Conservation (phyloP, 2,329 filamentous ascomycete species). For the Endoconidiophora laricicola region DNA sequence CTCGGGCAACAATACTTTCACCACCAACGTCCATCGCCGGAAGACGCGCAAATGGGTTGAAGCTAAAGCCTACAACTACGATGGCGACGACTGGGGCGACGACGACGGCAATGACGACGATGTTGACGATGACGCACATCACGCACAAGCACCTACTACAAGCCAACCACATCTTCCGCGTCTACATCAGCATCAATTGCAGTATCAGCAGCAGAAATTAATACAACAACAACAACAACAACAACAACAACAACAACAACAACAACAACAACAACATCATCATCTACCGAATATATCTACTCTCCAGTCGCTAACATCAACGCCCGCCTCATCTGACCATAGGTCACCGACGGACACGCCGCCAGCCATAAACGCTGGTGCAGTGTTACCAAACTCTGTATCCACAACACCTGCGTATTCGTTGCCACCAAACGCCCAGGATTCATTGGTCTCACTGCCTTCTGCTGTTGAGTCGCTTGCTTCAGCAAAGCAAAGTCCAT, state of each 20-base stretch:
- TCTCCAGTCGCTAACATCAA: background rate
- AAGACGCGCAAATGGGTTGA: conserved; percentile 95
- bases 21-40: conserved; percentile 70
- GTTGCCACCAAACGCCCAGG: too few species aligned
- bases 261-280: background rate
- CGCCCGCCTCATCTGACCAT: background rate
- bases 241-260: background rate
- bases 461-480: too few species aligned
- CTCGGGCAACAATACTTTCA: conserved; percentile 34
- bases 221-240: background rate
- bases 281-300: background rate
- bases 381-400: too few species aligned
- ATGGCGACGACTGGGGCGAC: conserved; percentile 84
- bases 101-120: conserved; percentile 41
- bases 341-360: too few species aligned
- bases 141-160: conserved; percentile 20
- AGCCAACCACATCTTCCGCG: conserved; percentile 5
- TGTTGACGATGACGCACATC: conserved; percentile 26
- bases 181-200: conserved; percentile 7
- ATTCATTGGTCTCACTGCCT: too few species aligned
- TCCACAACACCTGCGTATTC: background rate
- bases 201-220: conserved; percentile 4
- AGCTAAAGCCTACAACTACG: conserved; percentile 72
- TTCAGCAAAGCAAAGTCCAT: too few species aligned
- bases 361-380: too few species aligned